Conservation (phyloP, 495 filamentous ascomycete species). For the Trichoderma virens region DNA sequence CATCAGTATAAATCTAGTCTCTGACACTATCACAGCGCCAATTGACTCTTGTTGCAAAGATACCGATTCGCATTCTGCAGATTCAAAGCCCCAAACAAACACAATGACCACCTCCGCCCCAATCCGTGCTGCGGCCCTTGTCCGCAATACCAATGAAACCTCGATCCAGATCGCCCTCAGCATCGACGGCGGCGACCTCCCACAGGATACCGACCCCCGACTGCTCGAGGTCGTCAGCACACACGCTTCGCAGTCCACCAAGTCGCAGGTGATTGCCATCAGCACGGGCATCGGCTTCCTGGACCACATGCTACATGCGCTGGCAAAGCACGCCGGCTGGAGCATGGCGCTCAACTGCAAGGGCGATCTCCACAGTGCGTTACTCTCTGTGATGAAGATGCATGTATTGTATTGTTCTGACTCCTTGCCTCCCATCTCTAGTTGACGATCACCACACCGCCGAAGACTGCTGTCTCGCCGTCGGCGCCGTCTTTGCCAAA, state of each 20-base stretch:
- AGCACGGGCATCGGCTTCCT: slow-evolving; percentile 97
- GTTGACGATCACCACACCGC: slow-evolving; percentile 99
- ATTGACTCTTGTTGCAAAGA: background rate
- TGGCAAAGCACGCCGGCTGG: slow-evolving; percentile 94
- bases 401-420: background rate
- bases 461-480: slow-evolving; percentile 89
- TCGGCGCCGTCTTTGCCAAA: slow-evolving; percentile 73
- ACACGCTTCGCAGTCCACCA: slow-evolving; percentile 76
- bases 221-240: slow-evolving; percentile 33
- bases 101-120: slow-evolving; percentile 31
- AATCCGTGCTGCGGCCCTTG: slow-evolving; percentile 61
- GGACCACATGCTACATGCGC: slow-evolving; percentile 97
- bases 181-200: slow-evolving; percentile 80
- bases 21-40: no score
- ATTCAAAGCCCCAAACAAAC: slow-evolving; percentile 11
- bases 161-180: slow-evolving; percentile 88
- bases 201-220: slow-evolving; percentile 43
- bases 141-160: slow-evolving; percentile 92
- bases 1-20: no score
- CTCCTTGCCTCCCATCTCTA: slow-evolving; percentile 24
- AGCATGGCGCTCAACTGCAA: slow-evolving; percentile 70
- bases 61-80: no score
- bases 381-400: background rate
- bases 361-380: slow-evolving; percentile 84
- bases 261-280: slow-evolving; percentile 75